A percentile compares a stretch with the other conserved stretches of the same genome.
phyloP scores from a whole-genome alignment of 352 stramenopile species.

The Globisporangium splendens region DNA sequence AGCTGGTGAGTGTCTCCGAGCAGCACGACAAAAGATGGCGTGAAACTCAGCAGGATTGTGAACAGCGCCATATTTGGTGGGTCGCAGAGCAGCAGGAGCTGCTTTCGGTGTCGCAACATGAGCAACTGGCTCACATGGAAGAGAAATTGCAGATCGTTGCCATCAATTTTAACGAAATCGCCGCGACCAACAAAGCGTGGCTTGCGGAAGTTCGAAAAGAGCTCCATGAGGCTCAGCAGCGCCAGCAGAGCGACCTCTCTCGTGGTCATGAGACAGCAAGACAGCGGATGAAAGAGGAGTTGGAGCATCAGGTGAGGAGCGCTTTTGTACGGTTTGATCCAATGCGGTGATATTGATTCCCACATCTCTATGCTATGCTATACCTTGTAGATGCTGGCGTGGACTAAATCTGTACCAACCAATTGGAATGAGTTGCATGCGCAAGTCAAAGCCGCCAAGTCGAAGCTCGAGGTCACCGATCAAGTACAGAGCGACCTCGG shows the following conservation, averaged over 20 bases:
- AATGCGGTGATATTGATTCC: background rate
- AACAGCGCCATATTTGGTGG: conserved; percentile 1
- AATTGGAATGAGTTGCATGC: conserved; percentile 7
- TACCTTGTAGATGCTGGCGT: conserved; percentile 7
- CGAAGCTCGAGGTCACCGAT: background rate
- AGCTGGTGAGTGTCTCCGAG: background rate
- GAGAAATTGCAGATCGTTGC: background rate
- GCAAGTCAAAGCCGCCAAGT: background rate
- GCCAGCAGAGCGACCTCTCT: background rate
- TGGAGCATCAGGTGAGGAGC: conserved; percentile 9
- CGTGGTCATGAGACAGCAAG: background rate
- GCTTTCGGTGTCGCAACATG: too few species aligned
- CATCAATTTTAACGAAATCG: background rate
- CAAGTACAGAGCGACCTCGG: background rate
- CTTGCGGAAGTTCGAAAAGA: background rate
- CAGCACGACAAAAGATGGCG: background rate
- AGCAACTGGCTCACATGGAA: background rate
- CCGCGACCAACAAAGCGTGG: background rate
- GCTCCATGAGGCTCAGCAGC: background rate
- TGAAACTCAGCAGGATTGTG: background rate
- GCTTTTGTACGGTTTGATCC: background rate
- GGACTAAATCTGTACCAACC: conserved; percentile 10
- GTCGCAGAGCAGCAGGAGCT: too few species aligned
- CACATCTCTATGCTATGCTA: background rate
- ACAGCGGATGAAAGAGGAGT: conserved; percentile 8